phyloP scores from a whole-genome alignment of 495 filamentous ascomycete species.

The Trypethelium eluteriae region DNA sequence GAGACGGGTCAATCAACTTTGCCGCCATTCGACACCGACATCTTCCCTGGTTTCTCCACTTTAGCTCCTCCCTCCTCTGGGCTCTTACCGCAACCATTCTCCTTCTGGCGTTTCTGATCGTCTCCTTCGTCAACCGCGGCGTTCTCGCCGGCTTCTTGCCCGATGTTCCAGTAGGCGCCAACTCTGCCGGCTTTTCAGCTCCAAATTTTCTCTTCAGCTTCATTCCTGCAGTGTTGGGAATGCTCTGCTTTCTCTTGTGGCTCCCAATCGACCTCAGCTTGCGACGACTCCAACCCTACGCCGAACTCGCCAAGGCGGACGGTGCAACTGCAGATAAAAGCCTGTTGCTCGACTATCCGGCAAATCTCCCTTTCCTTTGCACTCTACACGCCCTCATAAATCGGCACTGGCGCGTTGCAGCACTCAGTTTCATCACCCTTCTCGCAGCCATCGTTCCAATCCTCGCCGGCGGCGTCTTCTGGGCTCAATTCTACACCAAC shows the following conservation, averaged over 20 bases:
- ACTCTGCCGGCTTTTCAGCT: slow-evolving; percentile 60
- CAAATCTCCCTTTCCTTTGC: slow-evolving; percentile 54
- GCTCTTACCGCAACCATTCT: slow-evolving; percentile 54
- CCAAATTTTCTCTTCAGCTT: slow-evolving; percentile 87
- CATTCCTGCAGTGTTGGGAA: slow-evolving; percentile 66
- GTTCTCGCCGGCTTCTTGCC: slow-evolving; percentile 64
- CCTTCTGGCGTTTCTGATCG: slow-evolving; percentile 63
- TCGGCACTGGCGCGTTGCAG: slow-evolving; percentile 63
- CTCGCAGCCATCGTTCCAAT: slow-evolving; percentile 62
- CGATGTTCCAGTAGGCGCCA: slow-evolving; percentile 52
- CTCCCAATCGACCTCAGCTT: slow-evolving; percentile 69
- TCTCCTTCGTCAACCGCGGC: slow-evolving; percentile 59
- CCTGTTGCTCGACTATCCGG: slow-evolving; percentile 66
- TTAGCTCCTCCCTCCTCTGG: slow-evolving; percentile 55
- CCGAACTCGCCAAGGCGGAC: slow-evolving; percentile 45
- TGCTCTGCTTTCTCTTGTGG: slow-evolving; percentile 66
- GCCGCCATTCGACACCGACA: slow-evolving; percentile 53
- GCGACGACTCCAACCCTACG: slow-evolving; percentile 69
- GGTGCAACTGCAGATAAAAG: slow-evolving; percentile 60
- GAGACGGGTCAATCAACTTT: slow-evolving; percentile 33
- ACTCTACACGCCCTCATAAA: slow-evolving; percentile 55
- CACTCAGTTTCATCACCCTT: slow-evolving; percentile 56
- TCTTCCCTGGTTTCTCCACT: slow-evolving; percentile 71
- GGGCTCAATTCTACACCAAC: slow-evolving; percentile 58
- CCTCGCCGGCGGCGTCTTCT: slow-evolving; percentile 71